A percentile compares a stretch with the other conserved stretches of the same genome.
phyloP scores from a whole-genome alignment of 805 yeast species.

The Ogataea corticis region DNA sequence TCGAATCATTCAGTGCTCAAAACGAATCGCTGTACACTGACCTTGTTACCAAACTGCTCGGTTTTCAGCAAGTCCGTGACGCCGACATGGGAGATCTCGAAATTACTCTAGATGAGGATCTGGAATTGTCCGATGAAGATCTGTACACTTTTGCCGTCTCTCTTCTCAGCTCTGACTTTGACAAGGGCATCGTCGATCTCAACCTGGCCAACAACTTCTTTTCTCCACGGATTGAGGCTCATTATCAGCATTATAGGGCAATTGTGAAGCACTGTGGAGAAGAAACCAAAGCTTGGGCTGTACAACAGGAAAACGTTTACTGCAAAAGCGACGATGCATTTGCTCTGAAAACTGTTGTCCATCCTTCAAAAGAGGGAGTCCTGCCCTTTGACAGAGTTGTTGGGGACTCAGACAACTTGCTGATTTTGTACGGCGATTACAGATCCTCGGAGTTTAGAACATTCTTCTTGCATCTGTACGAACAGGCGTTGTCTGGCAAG shows the following conservation, averaged over 20 bases:
- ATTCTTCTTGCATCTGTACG: conserved; percentile 59
- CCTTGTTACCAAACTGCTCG: conserved; percentile 32
- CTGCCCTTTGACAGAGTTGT: conserved; percentile 62
- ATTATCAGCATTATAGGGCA: conserved; percentile 52
- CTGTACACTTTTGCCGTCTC: conserved; percentile 25
- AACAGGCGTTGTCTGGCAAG: conserved; percentile 63
- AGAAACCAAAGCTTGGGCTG: conserved; percentile 46
- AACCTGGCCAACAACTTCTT: conserved; percentile 47
- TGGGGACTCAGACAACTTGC: conserved; percentile 41
- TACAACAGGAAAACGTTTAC: conserved; percentile 51
- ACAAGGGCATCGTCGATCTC: conserved; percentile 37
- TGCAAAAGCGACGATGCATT: conserved; percentile 73
- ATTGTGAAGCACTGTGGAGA: conserved; percentile 30
- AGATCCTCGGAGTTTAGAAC: conserved; percentile 47
- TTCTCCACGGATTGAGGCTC: conserved; percentile 66
- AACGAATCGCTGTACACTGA: conserved; percentile 40
- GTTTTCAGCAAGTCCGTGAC: conserved; percentile 24
- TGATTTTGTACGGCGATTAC: conserved; percentile 69
- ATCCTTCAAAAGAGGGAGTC: conserved; percentile 11
- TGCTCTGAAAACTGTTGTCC: conserved; percentile 64
- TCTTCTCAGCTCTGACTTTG: conserved; percentile 14
- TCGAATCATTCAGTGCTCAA: conserved; percentile 40
- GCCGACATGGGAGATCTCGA: conserved; percentile 34
- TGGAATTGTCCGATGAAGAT: conserved; percentile 26
- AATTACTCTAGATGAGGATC: conserved; percentile 24